Conservation (phyloP, 331 rosid genomes). For the Pyrus hybrid region DNA sequence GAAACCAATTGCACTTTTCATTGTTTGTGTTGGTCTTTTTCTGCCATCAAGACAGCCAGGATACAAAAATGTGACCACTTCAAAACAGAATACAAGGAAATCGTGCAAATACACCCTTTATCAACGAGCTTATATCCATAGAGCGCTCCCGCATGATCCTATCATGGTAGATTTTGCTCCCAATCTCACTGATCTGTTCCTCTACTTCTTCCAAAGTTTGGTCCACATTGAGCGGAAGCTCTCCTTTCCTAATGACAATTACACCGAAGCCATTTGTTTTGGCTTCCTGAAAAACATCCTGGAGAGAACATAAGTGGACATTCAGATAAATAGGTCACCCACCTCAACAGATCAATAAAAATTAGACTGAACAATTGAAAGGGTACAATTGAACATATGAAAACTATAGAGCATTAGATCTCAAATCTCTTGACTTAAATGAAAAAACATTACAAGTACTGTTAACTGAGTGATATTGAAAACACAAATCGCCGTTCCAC, state of each 20-base stretch:
- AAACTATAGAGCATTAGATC: neutral
- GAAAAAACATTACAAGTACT: neutral
- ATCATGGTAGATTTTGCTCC: slow-evolving; percentile 93
- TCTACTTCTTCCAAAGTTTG: slow-evolving; percentile 85
- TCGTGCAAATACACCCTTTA: slow-evolving; percentile 67
- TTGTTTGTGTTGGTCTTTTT: slow-evolving; percentile 40
- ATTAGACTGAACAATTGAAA: neutral
- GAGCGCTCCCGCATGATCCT: slow-evolving; percentile 68
- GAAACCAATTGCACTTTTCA: slow-evolving; percentile 66
- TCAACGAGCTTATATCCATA: slow-evolving; percentile 75
- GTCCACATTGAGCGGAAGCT: slow-evolving; percentile 81
- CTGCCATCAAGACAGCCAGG: slow-evolving; percentile 19
- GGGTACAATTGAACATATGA: neutral
- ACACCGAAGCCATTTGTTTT: slow-evolving; percentile 73
- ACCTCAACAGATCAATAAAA: neutral
- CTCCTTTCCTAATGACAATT: slow-evolving; percentile 85
- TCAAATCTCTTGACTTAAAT: neutral
- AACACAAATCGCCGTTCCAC: neutral
- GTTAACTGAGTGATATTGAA: neutral
- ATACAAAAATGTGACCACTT: neutral
- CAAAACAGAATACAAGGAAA: neutral
- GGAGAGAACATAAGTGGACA: slow-evolving; percentile 4
- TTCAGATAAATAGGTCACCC: neutral
- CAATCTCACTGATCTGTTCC: slow-evolving; percentile 77
- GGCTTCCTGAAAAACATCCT: slow-evolving; percentile 89